Conservation (phyloP, 768 basidiomycete genomes). For the Saitozyma podzolica region DNA sequence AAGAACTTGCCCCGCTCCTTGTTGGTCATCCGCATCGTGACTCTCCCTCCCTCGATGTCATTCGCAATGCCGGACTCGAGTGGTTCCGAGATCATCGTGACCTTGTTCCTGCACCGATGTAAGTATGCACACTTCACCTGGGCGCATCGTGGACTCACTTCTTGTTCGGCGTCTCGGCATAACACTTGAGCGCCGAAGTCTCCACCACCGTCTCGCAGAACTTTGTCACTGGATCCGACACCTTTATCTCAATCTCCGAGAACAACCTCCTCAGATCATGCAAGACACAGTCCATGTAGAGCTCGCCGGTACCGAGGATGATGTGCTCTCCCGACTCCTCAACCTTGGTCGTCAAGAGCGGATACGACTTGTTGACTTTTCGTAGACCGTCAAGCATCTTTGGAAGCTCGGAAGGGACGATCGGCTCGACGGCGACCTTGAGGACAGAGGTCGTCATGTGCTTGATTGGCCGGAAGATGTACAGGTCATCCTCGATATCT, state of each 20-base stretch:
- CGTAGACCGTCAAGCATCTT: conserved; percentile 98
- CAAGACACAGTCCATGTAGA: conserved; percentile 95
- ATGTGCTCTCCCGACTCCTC: conserved; percentile 99
- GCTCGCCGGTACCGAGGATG: conserved; percentile 91
- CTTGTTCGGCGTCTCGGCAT: conserved; percentile 99
- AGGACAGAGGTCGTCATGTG: conserved; percentile 96
- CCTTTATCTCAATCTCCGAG: conserved; percentile 99
- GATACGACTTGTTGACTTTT: conserved; percentile 97
- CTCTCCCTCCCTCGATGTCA: conserved; percentile 88
- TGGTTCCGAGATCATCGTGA: conserved; percentile 99
- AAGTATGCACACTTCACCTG: background rate
- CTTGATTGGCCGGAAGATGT: conserved; percentile 93
- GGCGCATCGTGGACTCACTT: conserved; percentile 32
- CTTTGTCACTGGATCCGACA: conserved; percentile 96
- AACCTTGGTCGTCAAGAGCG: conserved; percentile 88
- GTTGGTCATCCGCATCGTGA: conserved; percentile 90
- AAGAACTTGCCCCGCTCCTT: conserved; percentile 96
- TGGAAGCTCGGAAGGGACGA: conserved; percentile 93
- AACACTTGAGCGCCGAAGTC: conserved; percentile 96
- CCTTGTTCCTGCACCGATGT: conserved; percentile 71
- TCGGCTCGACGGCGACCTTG: conserved; percentile 97
- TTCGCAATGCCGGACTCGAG: conserved; percentile 93
- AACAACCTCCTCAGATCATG: conserved; percentile 90
- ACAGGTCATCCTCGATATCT: conserved; percentile 71
- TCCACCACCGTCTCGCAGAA: conserved; percentile 98